Evolutionary conservation across 2,329 filamentous ascomycete species (phyloP).

Genomic region (Dactylellina drechsleri): DNA sequence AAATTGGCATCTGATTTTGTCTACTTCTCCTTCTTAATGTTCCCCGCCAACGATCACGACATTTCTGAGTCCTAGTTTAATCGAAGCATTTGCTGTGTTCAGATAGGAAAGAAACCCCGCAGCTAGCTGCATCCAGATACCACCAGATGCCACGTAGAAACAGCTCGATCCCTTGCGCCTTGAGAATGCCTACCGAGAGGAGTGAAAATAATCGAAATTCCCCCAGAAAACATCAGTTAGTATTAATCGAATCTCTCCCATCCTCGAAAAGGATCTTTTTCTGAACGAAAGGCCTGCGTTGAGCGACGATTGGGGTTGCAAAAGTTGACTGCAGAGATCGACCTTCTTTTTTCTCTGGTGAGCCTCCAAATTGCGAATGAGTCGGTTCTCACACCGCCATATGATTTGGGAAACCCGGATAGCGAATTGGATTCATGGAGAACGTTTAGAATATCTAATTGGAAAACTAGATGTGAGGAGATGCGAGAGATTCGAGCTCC

Average conservation of each 20-base stretch:
- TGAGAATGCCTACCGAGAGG: conserved; percentile 1
- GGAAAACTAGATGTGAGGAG: background rate
- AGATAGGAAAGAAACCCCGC: conserved; percentile 29
- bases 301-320: conserved; percentile 37
- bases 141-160: conserved; percentile 37
- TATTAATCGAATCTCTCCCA: background rate
- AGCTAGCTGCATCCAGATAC: conserved; percentile 14
- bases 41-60: conserved; percentile 14
- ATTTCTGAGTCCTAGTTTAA: conserved; percentile 8
- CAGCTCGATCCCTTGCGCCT: conserved; percentile 8
- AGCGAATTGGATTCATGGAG: background rate
- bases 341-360: conserved; percentile 4
- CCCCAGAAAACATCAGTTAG: background rate
- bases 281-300: conserved; percentile 16
- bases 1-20: background rate
- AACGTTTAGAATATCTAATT: background rate
- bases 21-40: background rate
- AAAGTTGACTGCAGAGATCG: conserved; percentile 35
- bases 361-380: conserved; percentile 19
- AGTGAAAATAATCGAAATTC: background rate
- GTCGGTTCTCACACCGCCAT: background rate
- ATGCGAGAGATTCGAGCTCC: background rate
- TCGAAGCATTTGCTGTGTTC: background rate
- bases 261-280: background rate
- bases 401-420: background rate